Conservation (phyloP, 441 rosid species). For the Pelargonium fulgidum region DNA sequence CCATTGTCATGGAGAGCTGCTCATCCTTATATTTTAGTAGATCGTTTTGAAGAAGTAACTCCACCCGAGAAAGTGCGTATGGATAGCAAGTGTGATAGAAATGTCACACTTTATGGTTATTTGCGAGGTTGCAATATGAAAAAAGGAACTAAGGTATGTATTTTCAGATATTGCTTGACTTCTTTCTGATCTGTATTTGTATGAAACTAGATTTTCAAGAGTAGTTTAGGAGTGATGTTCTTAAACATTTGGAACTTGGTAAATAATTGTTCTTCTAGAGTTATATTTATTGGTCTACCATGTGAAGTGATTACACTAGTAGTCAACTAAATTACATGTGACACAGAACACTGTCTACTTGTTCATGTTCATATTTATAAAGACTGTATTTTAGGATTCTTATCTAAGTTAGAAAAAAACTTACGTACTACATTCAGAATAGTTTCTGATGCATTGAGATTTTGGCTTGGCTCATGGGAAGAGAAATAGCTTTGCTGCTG, state of each 20-base stretch:
- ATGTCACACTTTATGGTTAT: conserved; percentile 79
- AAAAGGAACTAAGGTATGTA: conserved; percentile 69
- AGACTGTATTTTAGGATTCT: not conserved
- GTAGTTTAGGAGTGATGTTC: not conserved
- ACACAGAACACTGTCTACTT: not conserved
- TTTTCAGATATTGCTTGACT: conserved; percentile 11
- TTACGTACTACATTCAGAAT: not conserved
- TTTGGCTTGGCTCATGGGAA: not conserved
- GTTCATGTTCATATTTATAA: not conserved
- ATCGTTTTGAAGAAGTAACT: conserved; percentile 93
- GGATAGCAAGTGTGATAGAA: conserved; percentile 76
- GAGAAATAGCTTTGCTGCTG: not conserved
- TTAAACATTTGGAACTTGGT: not conserved
- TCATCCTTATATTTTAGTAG: conserved; percentile 85
- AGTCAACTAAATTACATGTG: not conserved
- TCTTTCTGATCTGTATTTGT: not conserved
- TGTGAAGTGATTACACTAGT: not conserved
- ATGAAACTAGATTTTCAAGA: not conserved
- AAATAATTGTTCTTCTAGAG: not conserved
- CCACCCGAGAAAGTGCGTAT: conserved; percentile 63
- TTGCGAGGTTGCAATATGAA: conserved; percentile 91
- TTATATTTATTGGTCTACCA: not conserved
- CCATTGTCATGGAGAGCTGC: conserved; percentile 81
- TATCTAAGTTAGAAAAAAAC: not conserved
- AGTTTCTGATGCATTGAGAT: not conserved